Percentiles rank a stretch among this genome's conserved stretches.
Conservation (phyloP, 352 stramenopile genomes). For the Pythium apleroticum region DNA sequence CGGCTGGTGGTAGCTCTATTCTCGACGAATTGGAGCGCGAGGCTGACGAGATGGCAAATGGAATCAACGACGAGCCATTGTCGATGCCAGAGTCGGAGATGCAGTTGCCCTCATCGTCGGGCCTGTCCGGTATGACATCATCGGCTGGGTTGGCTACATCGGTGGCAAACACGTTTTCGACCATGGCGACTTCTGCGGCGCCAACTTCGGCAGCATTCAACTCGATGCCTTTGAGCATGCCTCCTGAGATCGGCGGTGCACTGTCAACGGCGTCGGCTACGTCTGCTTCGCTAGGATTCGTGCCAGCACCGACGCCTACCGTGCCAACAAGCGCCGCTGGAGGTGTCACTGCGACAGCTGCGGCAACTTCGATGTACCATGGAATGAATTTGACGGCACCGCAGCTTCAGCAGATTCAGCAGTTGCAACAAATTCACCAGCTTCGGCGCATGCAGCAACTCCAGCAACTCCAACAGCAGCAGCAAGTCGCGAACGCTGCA, state of each 20-base stretch:
- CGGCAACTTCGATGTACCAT: constrained; percentile 60
- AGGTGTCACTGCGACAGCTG: constrained; percentile 25
- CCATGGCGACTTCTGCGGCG: constrained; percentile 18
- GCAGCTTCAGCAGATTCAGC: constrained; percentile 84
- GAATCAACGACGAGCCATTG: constrained; percentile 74
- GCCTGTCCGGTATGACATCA: constrained; percentile 29
- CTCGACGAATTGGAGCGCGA: constrained; percentile 84
- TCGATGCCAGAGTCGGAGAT: constrained; percentile 84
- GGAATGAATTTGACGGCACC: constrained; percentile 75
- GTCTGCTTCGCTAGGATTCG: constrained; percentile 39
- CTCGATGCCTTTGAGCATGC: constrained; percentile 68
- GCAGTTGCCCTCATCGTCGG: constrained; percentile 31
- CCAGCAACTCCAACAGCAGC: constrained; percentile 72
- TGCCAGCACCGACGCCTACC: constrained; percentile 37
- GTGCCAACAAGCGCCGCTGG: constrained; percentile 45
- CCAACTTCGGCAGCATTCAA: constrained; percentile 41
- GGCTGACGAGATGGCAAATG: constrained; percentile 85
- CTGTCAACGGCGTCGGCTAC: constrained; percentile 27
- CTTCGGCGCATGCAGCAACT: constrained; percentile 71
- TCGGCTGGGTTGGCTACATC: constrained; percentile 27
- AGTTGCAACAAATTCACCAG: constrained; percentile 87
- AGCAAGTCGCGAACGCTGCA: constrained; percentile 43
- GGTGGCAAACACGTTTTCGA: constrained; percentile 26
- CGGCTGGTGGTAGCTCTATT: constrained; percentile 62
- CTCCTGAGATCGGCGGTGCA: constrained; percentile 56